A percentile compares a stretch with the other conserved stretches of the same genome.
These are phyloP conservation scores for Aspergillus versicolor DNA, from an alignment of 2,329 filamentous ascomycete species.

Conservation along the genomic window DNA sequence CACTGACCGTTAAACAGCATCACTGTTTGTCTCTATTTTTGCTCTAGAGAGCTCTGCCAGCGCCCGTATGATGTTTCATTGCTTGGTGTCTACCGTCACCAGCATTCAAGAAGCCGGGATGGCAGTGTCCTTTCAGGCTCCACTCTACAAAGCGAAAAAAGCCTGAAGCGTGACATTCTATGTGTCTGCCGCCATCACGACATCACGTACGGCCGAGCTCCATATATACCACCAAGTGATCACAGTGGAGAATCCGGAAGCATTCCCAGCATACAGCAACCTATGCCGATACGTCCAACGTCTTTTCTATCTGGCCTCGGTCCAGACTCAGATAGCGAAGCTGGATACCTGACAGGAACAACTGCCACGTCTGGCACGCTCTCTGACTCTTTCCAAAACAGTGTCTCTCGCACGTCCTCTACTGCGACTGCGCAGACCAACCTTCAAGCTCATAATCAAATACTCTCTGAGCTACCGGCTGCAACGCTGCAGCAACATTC, in stretches of 20 bases:
- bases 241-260: conserved; percentile 25
- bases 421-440: conserved; percentile 24
- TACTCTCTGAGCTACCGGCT: conserved; percentile 21
- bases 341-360: conserved; percentile 31
- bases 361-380: conserved; percentile 24
- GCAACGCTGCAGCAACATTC: conserved; percentile 21
- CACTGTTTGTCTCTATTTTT: conserved; percentile 38
- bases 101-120: conserved; percentile 18
- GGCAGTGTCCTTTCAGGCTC: conserved; percentile 33
- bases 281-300: conserved; percentile 28
- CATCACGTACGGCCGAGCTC: conserved; percentile 26
- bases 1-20: conserved; percentile 23
- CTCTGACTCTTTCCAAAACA: conserved; percentile 21
- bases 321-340: conserved; percentile 27
- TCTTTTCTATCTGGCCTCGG: conserved; percentile 31
- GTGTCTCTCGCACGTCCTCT: conserved; percentile 34
- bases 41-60: conserved; percentile 37
- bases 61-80: conserved; percentile 40
- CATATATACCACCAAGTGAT: conserved; percentile 23
- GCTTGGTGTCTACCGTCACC: conserved; percentile 34
- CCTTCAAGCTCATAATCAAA: conserved; percentile 17
- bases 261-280: conserved; percentile 32
- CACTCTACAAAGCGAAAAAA: conserved; percentile 38
- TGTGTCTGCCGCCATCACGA: conserved; percentile 38
- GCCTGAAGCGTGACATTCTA: conserved; percentile 38